Percentiles rank a stretch among this genome's conserved stretches.
Conservation (phyloP, 2,329 filamentous ascomycete genomes). For the Dryadomyces quercivorus region DNA sequence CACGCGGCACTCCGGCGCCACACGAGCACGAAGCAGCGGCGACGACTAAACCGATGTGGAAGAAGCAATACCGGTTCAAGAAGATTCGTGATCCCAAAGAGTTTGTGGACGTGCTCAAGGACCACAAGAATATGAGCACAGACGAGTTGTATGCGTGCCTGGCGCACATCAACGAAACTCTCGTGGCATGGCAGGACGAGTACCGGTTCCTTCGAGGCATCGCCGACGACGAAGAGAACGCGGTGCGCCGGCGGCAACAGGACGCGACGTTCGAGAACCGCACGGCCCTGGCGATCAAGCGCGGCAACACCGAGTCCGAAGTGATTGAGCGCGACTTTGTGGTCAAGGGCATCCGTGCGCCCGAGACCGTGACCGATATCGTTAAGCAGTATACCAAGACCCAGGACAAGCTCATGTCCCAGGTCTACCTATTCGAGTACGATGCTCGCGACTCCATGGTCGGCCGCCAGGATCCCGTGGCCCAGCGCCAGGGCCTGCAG, state of each 20-base stretch:
- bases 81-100: slow-evolving; percentile 39
- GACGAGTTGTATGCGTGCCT: slow-evolving; percentile 32
- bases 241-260: slow-evolving; percentile 34
- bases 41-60: slow-evolving; percentile 14
- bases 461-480: slow-evolving; percentile 45
- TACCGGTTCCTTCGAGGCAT: slow-evolving; percentile 36
- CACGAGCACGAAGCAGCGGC: background rate
- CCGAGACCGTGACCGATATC: slow-evolving; percentile 29
- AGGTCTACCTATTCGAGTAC: slow-evolving; percentile 49
- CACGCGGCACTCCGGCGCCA: background rate
- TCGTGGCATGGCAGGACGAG: slow-evolving; percentile 42
- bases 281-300: slow-evolving; percentile 30
- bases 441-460: slow-evolving; percentile 45
- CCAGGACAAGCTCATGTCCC: slow-evolving; percentile 47
- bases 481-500: slow-evolving; percentile 41
- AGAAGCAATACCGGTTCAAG: slow-evolving; percentile 31
- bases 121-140: slow-evolving; percentile 35
- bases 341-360: slow-evolving; percentile 39
- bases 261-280: slow-evolving; percentile 21
- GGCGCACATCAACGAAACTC: slow-evolving; percentile 29
- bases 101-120: slow-evolving; percentile 34
- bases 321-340: slow-evolving; percentile 38
- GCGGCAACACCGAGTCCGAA: slow-evolving; percentile 29
- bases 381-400: slow-evolving; percentile 30
- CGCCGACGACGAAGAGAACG: slow-evolving; percentile 46